Percentiles rank a stretch among this genome's conserved stretches.
Evolutionary conservation across 176 grass and related monocot species (phyloP).

Genomic region (Ananas comosus): DNA sequence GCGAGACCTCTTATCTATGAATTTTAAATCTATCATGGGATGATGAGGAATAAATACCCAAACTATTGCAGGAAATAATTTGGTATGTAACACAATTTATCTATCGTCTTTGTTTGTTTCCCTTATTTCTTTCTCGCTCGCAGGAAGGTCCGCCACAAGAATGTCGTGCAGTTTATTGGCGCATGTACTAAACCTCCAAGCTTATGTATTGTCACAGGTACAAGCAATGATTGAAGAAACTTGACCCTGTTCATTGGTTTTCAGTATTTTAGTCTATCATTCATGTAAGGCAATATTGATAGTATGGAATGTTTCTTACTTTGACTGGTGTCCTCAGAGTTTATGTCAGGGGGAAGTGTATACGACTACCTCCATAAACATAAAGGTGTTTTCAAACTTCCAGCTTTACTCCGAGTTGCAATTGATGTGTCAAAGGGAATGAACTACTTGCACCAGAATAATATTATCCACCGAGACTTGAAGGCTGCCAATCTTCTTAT

Average conservation of each 20-base stretch:
- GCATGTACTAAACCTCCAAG: slow-evolving; percentile 78
- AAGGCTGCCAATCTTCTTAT: slow-evolving; percentile 99
- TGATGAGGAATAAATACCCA: not conserved
- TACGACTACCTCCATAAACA: slow-evolving; percentile 98
- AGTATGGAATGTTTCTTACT: not conserved
- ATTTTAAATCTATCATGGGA: not conserved
- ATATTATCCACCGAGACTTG: slow-evolving; percentile 96
- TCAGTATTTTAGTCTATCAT: not conserved
- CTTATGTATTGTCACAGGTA: slow-evolving; percentile 97
- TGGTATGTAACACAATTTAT: not conserved
- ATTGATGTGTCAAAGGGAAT: slow-evolving; percentile 99
- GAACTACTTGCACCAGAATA: slow-evolving; percentile 98
- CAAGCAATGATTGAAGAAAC: not conserved
- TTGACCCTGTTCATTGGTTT: not conserved
- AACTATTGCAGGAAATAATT: not conserved
- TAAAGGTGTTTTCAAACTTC: slow-evolving; percentile 78
- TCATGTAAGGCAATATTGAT: not conserved
- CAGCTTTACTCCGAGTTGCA: slow-evolving; percentile 76
- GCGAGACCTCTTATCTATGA: not conserved
- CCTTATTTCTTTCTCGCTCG: slow-evolving; percentile 25
- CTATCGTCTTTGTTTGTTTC: slow-evolving; percentile 10
- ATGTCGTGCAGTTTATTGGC: slow-evolving; percentile 97
- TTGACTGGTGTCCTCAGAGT: slow-evolving; percentile 48
- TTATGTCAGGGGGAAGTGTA: slow-evolving; percentile 88
- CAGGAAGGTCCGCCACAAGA: slow-evolving; percentile 96